Evolutionary conservation across 2,329 filamentous ascomycete genomes (phyloP).

Genomic region (Davidsoniella australis): DNA sequence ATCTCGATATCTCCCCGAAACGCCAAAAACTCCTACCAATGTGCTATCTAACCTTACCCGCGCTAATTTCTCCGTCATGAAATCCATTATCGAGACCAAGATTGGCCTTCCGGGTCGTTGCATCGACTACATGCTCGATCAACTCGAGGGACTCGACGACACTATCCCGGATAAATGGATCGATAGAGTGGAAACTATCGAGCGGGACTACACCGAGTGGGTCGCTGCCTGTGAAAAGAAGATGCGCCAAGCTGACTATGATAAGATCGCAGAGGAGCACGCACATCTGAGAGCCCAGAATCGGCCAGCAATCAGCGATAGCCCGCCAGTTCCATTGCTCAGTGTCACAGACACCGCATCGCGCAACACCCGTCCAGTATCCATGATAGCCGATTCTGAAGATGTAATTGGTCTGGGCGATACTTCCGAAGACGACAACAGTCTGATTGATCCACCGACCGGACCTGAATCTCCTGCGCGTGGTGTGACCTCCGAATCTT

Average conservation of each 20-base stretch:
- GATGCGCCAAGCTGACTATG: constrained; percentile 46
- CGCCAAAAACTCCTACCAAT: neutral
- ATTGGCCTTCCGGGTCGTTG: constrained; percentile 53
- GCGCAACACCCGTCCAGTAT: constrained; percentile 2
- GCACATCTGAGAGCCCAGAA: neutral
- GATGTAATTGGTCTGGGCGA: neutral
- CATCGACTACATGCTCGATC: constrained; percentile 74
- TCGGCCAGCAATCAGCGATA: neutral
- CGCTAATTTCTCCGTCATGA: constrained; percentile 40
- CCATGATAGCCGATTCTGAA: neutral
- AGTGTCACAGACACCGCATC: constrained; percentile 3
- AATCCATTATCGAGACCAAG: constrained; percentile 46
- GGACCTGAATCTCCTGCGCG: neutral
- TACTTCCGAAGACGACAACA: neutral
- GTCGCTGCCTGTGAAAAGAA: constrained; percentile 57
- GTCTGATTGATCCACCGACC: constrained; percentile 2
- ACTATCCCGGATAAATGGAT: constrained; percentile 78
- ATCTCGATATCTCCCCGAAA: constrained; percentile 7
- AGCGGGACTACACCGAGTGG: constrained; percentile 67
- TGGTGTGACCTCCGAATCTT: neutral
- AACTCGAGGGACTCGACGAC: constrained; percentile 67
- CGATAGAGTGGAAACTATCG: constrained; percentile 65
- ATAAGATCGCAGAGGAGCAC: constrained; percentile 9
- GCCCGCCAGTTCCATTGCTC: constrained; percentile 4
- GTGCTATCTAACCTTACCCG: constrained; percentile 19